phyloP scores from a whole-genome alignment of 2,329 filamentous ascomycete species.

The Sclerotinia spermophila region DNA sequence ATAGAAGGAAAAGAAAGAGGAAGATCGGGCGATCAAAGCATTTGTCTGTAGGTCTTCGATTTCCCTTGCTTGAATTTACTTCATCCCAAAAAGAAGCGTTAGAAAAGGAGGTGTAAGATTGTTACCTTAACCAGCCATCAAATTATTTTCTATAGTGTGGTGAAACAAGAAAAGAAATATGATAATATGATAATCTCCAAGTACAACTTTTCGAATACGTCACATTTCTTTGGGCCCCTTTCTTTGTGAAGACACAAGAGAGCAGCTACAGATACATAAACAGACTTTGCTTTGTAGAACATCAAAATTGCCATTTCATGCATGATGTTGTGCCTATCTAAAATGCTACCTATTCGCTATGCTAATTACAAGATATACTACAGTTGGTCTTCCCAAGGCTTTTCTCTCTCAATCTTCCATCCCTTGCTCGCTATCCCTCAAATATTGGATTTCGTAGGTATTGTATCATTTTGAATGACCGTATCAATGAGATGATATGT shows the following conservation, averaged over 20 bases:
- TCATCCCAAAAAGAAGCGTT: neutral
- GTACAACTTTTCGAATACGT: neutral
- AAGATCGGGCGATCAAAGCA: constrained; percentile 12
- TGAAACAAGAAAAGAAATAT: neutral
- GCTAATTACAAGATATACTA: constrained; percentile 27
- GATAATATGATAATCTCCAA: no score
- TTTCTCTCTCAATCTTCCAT: constrained; percentile 26
- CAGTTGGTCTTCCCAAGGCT: constrained; percentile 21
- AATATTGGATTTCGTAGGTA: constrained; percentile 17
- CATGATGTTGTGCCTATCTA: constrained; percentile 18
- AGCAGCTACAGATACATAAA: neutral
- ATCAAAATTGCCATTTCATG: constrained; percentile 17
- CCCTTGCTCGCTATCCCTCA: constrained; percentile 30
- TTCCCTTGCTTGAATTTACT: constrained; percentile 2
- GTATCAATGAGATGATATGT: constrained; percentile 3
- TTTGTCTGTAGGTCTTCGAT: neutral
- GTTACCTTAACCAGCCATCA: constrained; percentile 5
- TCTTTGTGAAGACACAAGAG: neutral
- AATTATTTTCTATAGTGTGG: neutral
- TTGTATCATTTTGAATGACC: constrained; percentile 23
- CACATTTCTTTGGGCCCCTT: neutral
- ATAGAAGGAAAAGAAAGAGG: neutral
- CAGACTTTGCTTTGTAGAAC: constrained; percentile 11
- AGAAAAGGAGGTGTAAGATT: neutral
- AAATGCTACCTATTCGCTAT: constrained; percentile 24